Conservation (phyloP, 768 basidiomycete species). For the Tylopilus intermedius region DNA sequence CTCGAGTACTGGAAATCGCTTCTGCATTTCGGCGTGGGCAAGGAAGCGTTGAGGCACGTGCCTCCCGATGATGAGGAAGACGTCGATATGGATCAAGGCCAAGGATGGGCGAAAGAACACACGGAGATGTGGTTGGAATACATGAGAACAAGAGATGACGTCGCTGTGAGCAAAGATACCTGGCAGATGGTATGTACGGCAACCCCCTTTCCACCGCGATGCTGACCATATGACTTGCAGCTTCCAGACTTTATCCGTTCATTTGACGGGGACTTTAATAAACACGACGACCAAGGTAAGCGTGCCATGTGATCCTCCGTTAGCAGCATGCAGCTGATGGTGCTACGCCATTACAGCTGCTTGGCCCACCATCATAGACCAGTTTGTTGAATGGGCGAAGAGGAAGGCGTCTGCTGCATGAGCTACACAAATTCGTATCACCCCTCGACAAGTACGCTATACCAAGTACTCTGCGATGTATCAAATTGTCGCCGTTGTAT, state of each 20-base stretch:
- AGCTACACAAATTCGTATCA: slow-evolving; percentile 1
- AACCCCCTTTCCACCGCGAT: slow-evolving; percentile 5
- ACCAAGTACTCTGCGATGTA: slow-evolving; percentile 4
- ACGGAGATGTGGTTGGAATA: slow-evolving; percentile 79
- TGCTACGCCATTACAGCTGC: slow-evolving; percentile 46
- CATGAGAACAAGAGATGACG: slow-evolving; percentile 54
- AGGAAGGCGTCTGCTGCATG: slow-evolving; percentile 17
- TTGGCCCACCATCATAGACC: slow-evolving; percentile 85
- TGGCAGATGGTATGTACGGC: slow-evolving; percentile 69
- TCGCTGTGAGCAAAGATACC: slow-evolving; percentile 84
- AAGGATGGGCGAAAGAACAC: slow-evolving; percentile 61
- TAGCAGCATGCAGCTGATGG: not conserved
- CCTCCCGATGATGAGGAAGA: slow-evolving; percentile 41
- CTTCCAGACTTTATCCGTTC: slow-evolving; percentile 75
- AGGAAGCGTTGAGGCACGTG: slow-evolving; percentile 55
- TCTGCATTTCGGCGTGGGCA: slow-evolving; percentile 63
- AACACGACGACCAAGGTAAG: slow-evolving; percentile 72
- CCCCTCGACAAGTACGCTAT: slow-evolving; percentile 2
- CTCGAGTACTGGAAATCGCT: slow-evolving; percentile 76
- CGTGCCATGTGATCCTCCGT: slow-evolving; percentile 11
- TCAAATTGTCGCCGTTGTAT: not conserved
- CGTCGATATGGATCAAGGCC: slow-evolving; percentile 38
- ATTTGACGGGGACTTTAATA: slow-evolving; percentile 66
- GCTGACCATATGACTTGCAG: slow-evolving; percentile 34
- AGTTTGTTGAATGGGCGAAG: slow-evolving; percentile 70